Conservation (phyloP, 192 early-diverging fungal genomes). For the Backusella luteola region DNA sequence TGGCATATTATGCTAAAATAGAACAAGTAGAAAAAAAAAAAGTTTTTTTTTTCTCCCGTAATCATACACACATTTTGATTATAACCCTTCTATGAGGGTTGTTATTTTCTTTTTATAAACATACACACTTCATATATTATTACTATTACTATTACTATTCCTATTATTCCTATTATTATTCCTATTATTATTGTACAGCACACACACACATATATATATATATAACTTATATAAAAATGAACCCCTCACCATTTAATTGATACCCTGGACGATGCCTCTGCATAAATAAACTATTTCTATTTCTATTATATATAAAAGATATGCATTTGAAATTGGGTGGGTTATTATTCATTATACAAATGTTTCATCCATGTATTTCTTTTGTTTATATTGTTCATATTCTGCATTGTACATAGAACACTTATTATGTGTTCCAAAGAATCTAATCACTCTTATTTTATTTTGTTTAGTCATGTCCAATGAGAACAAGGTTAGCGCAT, state of each 20-base stretch:
- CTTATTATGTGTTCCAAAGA: background rate
- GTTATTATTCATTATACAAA: background rate
- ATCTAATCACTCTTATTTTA: background rate
- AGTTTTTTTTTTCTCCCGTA: background rate
- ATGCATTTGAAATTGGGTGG: background rate
- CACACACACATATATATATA: background rate
- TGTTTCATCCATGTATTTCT: background rate
- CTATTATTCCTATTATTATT: background rate
- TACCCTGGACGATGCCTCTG: background rate
- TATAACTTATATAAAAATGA: background rate
- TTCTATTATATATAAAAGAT: background rate
- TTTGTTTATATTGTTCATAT: background rate
- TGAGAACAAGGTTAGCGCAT: background rate
- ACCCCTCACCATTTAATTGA: background rate
- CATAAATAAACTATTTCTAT: background rate
- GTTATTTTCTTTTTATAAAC: background rate
- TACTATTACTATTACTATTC: background rate
- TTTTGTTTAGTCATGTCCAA: background rate
- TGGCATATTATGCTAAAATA: constrained; percentile 9
- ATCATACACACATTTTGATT: background rate
- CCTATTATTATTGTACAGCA: background rate
- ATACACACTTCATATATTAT: background rate
- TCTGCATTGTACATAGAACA: background rate
- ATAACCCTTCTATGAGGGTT: background rate
- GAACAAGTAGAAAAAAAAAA: background rate